Base-by-base conservation (phyloP, 148 eudicot species). In the Diospyros lotus region DNA sequence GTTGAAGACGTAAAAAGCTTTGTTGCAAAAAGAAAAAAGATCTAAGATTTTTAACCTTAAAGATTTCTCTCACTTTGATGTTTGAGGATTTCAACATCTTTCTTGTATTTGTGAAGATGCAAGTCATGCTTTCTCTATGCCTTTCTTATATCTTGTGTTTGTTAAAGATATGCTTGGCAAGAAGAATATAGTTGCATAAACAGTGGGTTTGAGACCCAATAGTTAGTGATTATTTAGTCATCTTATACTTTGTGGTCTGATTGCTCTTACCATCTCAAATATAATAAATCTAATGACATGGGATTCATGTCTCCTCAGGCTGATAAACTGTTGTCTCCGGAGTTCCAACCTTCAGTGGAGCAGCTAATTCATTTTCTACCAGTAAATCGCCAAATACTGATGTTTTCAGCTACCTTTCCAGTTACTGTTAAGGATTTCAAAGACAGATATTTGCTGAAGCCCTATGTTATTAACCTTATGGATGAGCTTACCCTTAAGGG, bases 401-500 rank as follows among this genome's bases (percentile, higher is more conserved):
- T 91, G 96, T 91, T 89, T 79, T 91, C 96, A 69, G 96, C 96
- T 75, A 92, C 94, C 38, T 92, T 92, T 82, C 97, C 97, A 73
- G 97, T 92, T 38, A 92, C 92, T n/a, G 93, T 90, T 51, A 90
- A 92, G 87, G 91, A 84, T 71, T 92, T 92, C 67, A 92, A 90
- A 81, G 97, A 92, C 69, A 84, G 89, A 83, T 92, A 80, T 73
- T 77, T 92, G 81, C 84, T 68, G 56, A 92, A 88, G 80, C 91
- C 97, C 11, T 92, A 92, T 53, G 81, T 90, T 54, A 92, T 92
- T 63, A 92, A 92, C 77, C 94, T 92, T 58, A 90, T 92, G 97
- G 97, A 90, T 74, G 97, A 92, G 82, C 97, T 92, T 76, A 92
- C 97, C 43, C 85, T 92, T 7, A 92, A 92, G 85, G 97, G 97